phyloP scores from a whole-genome alignment of 2,329 filamentous ascomycete species.

The Pseudocercospora ulei region DNA sequence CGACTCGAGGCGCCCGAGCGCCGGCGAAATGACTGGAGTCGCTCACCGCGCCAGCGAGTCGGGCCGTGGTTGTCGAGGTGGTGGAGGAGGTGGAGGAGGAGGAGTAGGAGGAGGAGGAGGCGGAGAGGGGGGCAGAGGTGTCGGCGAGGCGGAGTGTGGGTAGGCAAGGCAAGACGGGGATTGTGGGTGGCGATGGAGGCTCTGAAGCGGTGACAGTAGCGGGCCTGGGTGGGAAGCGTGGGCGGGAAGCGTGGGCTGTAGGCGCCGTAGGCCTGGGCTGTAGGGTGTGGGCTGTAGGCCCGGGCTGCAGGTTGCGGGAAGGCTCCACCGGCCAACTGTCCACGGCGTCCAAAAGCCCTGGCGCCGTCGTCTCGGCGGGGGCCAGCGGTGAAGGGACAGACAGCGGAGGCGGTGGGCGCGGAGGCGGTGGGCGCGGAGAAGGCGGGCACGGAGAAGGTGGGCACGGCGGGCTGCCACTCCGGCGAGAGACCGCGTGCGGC shows the following conservation, averaged over 20 bases:
- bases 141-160: not conserved
- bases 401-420: not conserved
- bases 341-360: conserved; percentile 1
- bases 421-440: too few species aligned
- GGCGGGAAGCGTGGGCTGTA: too few species aligned
- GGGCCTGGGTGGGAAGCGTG: too few species aligned
- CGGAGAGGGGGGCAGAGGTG: not conserved
- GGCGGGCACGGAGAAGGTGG: not conserved
- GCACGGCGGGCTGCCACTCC: not conserved
- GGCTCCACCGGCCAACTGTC: conserved; percentile 1
- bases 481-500: conserved; percentile 5
- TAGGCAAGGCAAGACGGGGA: not conserved
- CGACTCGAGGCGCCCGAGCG: conserved; percentile 19
- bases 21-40: conserved; percentile 8
- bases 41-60: conserved; percentile 1
- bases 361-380: not conserved
- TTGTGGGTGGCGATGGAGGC: conserved; percentile 5
- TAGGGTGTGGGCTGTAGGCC: too few species aligned
- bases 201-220: conserved; percentile 7
- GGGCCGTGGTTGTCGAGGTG: conserved; percentile 7
- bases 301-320: conserved; percentile 4
- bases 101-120: not conserved
- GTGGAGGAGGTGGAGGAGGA: not conserved
- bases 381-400: not conserved
- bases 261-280: too few species aligned